These are phyloP conservation scores for Verruconis gallopava DNA, from an alignment of 2,329 filamentous ascomycete species.

Conservation along the genomic window DNA sequence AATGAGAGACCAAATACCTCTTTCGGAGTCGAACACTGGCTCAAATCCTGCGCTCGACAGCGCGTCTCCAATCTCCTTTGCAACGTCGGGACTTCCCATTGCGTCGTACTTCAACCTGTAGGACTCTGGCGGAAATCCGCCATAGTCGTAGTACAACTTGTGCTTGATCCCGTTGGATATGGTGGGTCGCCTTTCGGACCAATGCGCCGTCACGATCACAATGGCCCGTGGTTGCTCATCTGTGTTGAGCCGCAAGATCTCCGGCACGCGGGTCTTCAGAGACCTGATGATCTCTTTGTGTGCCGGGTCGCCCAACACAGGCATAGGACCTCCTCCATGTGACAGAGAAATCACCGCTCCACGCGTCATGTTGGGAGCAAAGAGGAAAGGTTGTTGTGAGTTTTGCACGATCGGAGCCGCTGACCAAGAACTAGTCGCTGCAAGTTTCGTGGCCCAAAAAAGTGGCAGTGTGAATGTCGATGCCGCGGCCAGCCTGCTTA, in stretches of 20 bases:
- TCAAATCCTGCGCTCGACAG: slow-evolving; percentile 35
- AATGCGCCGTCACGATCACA: slow-evolving; percentile 46
- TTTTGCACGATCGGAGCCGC: too few relatives aligned
- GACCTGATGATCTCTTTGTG: slow-evolving; percentile 40
- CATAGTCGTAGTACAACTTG: slow-evolving; percentile 45
- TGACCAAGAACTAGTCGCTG: too few relatives aligned
- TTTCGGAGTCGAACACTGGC: slow-evolving; percentile 18
- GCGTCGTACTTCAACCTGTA: slow-evolving; percentile 46
- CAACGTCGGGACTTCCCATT: slow-evolving; percentile 41
- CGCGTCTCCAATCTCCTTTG: slow-evolving; percentile 34
- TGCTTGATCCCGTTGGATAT: slow-evolving; percentile 39
- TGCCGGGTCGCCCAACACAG: slow-evolving; percentile 41
- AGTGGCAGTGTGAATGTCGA: too few relatives aligned
- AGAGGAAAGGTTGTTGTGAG: slow-evolving; percentile 3
- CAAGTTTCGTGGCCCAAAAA: too few relatives aligned
- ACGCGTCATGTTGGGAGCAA: slow-evolving; percentile 13
- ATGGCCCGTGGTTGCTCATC: slow-evolving; percentile 38
- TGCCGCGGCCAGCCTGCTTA: too few relatives aligned
- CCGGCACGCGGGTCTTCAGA: slow-evolving; percentile 40
- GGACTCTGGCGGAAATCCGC: slow-evolving; percentile 42
- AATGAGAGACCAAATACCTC: not conserved
- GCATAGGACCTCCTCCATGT: slow-evolving; percentile 40
- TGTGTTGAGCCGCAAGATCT: slow-evolving; percentile 42
- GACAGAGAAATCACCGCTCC: slow-evolving; percentile 28
- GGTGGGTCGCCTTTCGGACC: slow-evolving; percentile 36